Conservation (phyloP, 139 green algal species). For the Haematococcus sp. region DNA sequence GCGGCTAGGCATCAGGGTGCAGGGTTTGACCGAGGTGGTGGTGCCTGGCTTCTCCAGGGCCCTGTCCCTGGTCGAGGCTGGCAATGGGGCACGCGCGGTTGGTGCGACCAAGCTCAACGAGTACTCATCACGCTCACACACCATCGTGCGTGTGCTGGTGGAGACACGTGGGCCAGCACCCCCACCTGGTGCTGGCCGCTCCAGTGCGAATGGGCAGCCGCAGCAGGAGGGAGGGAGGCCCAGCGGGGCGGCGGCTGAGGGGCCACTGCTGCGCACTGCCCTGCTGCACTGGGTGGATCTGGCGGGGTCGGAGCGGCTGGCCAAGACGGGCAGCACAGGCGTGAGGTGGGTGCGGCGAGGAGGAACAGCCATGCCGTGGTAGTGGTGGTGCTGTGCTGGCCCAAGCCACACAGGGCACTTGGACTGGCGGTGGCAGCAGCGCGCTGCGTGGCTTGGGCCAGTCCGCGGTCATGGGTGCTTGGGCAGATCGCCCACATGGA, state of each 20-base stretch:
- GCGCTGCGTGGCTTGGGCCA: no score
- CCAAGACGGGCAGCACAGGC: constrained; percentile 29
- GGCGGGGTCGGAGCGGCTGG: constrained; percentile 46
- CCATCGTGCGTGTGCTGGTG: constrained; percentile 39
- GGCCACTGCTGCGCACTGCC: constrained; percentile 11
- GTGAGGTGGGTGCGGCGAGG: constrained; percentile 13
- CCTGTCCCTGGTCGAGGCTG: constrained; percentile 18
- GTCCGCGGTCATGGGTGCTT: no score
- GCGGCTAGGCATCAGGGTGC: constrained; percentile 5
- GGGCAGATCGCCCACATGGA: no score
- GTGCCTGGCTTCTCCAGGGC: neutral
- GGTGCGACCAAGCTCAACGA: constrained; percentile 43
- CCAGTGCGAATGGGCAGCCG: neutral
- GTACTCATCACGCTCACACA: constrained; percentile 44
- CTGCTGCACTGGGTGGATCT: constrained; percentile 53
- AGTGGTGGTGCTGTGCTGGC: no score
- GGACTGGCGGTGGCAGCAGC: no score
- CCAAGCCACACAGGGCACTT: no score
- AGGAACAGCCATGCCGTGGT: no score
- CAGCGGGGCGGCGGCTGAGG: neutral
- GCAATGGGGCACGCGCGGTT: constrained; percentile 1
- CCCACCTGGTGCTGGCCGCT: neutral
- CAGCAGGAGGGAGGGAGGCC: neutral
- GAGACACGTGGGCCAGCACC: constrained; percentile 9
- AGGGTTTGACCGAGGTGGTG: constrained; percentile 13